These are phyloP conservation scores for Populus alba DNA, from an alignment of 345 rosid genomes.

Conservation along the genomic window DNA sequence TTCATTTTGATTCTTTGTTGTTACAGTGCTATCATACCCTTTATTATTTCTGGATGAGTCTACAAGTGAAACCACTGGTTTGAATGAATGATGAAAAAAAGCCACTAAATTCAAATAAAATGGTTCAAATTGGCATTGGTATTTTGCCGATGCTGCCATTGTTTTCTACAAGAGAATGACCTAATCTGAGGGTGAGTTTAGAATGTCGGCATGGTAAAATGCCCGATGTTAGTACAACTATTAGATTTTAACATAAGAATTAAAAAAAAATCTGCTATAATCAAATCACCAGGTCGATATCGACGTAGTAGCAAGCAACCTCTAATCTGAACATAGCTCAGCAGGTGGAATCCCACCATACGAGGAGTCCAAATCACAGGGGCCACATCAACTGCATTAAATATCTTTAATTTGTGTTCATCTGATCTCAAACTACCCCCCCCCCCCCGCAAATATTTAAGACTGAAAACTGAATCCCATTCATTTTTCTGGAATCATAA, in stretches of 20 bases:
- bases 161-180: not conserved
- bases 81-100: not conserved
- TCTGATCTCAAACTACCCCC: constrained; percentile 35
- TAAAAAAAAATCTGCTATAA: too few relatives aligned
- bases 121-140: not conserved
- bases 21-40: not conserved
- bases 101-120: not conserved
- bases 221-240: too few relatives aligned
- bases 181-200: not conserved
- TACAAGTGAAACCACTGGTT: not conserved
- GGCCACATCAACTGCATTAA: constrained; percentile 26
- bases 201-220: too few relatives aligned
- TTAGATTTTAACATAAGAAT: too few relatives aligned
- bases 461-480: constrained; percentile 17
- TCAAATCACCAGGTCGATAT: too few relatives aligned
- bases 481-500: constrained; percentile 21
- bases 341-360: constrained; percentile 22
- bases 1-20: not conserved
- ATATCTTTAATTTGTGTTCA: constrained; percentile 27
- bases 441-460: constrained; percentile 32
- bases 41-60: not conserved
- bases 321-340: constrained; percentile 1
- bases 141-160: too few relatives aligned
- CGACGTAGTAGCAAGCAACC: not conserved
- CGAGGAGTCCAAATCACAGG: constrained; percentile 39